Conservation (phyloP, 2,329 filamentous ascomycete species). For the Scytalidium sp. region DNA sequence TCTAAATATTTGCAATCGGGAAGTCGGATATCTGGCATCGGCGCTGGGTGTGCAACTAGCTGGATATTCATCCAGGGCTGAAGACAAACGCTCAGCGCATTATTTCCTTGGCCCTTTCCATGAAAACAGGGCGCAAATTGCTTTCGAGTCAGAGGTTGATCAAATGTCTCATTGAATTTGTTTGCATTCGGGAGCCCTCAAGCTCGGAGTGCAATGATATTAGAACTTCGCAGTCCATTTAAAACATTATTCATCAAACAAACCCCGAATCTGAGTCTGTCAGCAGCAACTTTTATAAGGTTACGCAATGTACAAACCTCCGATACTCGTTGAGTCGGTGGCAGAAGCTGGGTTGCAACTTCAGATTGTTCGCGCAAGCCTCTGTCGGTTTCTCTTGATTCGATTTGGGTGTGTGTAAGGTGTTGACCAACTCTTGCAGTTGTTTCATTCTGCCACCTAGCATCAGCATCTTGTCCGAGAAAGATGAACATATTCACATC, state of each 20-base stretch:
- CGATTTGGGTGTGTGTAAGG: neutral
- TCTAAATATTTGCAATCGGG: slow-evolving; percentile 49
- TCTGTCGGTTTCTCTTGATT: neutral
- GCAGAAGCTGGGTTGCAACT: slow-evolving; percentile 40
- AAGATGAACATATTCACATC: slow-evolving; percentile 42
- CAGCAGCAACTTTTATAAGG: slow-evolving; percentile 15
- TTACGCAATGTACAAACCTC: slow-evolving; percentile 50
- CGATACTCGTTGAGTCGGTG: slow-evolving; percentile 72
- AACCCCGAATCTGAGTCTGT: slow-evolving; percentile 24
- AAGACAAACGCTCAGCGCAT: slow-evolving; percentile 5
- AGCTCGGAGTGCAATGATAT: neutral
- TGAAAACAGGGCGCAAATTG: slow-evolving; percentile 25
- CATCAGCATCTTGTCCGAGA: neutral
- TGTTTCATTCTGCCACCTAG: neutral
- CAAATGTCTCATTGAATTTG: no score
- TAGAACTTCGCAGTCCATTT: neutral
- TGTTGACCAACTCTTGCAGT: neutral
- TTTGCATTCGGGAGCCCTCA: neutral
- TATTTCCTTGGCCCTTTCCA: no score
- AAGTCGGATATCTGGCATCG: slow-evolving; percentile 57
- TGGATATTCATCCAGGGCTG: slow-evolving; percentile 58
- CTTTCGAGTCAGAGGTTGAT: neutral
- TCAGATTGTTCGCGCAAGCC: neutral
- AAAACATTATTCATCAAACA: slow-evolving; percentile 26
- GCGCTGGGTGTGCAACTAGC: slow-evolving; percentile 87